phyloP scores from a whole-genome alignment of 148 eudicot species.

The Fagopyrum tataricum region DNA sequence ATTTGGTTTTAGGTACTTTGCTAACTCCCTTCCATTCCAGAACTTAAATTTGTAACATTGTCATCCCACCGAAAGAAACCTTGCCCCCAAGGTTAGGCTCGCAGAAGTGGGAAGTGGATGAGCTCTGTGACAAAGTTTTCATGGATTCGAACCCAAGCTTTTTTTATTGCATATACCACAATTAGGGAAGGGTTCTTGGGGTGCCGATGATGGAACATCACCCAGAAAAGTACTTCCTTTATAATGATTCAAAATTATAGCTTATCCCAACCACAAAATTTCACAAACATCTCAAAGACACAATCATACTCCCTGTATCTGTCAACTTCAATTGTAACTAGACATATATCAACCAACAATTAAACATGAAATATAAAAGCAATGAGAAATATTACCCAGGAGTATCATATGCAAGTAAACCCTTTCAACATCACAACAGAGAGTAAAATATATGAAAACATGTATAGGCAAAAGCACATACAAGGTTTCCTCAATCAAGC shows the following conservation, averaged over 20 bases:
- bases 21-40: too few relatives aligned
- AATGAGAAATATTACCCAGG: background rate
- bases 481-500: slow-evolving; percentile 75
- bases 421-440: background rate
- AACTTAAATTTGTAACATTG: too few relatives aligned
- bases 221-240: background rate
- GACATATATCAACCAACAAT: slow-evolving; percentile 1
- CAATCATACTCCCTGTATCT: background rate
- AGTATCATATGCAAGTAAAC: background rate
- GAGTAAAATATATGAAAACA: background rate
- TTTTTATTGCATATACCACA: background rate
- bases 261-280: background rate
- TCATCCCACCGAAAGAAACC: too few relatives aligned
- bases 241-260: background rate
- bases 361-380: background rate
- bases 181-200: too few relatives aligned
- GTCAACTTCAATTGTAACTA: background rate
- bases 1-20: too few relatives aligned
- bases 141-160: background rate
- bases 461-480: slow-evolving; percentile 26
- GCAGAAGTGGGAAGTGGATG: background rate
- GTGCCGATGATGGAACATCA: background rate
- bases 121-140: background rate
- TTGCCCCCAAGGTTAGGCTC: background rate
- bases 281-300: background rate